Percentiles rank a stretch among this genome's conserved stretches.
These are phyloP conservation scores for Diversispora eburnea DNA, from an alignment of 192 early-diverging fungal genomes.

Conservation along the genomic window DNA sequence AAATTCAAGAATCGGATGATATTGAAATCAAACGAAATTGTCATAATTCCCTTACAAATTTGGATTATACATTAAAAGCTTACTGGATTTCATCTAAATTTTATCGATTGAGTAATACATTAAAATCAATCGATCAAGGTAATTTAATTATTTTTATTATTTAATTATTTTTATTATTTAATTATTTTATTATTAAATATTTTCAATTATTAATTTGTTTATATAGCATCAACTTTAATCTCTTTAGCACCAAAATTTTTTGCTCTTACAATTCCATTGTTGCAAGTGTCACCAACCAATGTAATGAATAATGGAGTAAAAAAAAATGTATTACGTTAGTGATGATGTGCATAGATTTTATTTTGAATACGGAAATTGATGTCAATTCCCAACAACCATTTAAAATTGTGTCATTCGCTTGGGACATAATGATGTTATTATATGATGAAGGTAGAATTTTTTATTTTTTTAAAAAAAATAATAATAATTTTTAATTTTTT, in stretches of 20 bases:
- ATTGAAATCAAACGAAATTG: background rate
- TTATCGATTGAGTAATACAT: background rate
- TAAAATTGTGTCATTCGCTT: background rate
- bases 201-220: background rate
- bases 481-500: background rate
- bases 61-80: background rate
- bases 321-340: background rate
- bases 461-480: background rate
- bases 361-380: background rate
- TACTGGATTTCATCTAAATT: background rate
- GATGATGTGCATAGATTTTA: background rate
- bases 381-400: background rate
- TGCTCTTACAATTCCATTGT: background rate
- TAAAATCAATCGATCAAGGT: background rate
- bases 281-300: background rate
- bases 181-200: background rate
- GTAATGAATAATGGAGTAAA: background rate
- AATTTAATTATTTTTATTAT: background rate
- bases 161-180: background rate
- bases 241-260: background rate
- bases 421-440: conserved; percentile 7
- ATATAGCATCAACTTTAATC: background rate
- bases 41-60: background rate
- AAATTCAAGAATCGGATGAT: background rate
- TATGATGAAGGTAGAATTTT: conserved; percentile 16